A percentile compares a stretch with the other conserved stretches of the same genome.
phyloP scores from a whole-genome alignment of 768 basidiomycete genomes.

The Lepiota venenata region DNA sequence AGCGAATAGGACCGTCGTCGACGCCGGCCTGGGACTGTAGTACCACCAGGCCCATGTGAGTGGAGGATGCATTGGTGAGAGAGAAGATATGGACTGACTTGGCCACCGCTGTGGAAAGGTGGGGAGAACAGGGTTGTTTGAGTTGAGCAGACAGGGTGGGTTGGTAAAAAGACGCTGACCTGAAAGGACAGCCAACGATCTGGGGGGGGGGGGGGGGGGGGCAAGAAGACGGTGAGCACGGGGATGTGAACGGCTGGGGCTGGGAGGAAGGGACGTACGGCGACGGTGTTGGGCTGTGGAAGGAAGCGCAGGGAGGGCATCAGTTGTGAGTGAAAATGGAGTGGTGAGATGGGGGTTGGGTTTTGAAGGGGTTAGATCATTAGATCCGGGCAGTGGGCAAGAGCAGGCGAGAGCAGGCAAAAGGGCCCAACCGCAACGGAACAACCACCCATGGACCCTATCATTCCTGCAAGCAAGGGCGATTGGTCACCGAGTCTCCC shows the following conservation, averaged over 20 bases:
- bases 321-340: no score
- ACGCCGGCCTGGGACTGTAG: conserved; percentile 75
- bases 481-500: conserved; percentile 2
- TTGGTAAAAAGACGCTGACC: conserved; percentile 38
- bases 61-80: conserved; percentile 4
- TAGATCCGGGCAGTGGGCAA: no score
- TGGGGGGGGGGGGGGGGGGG: no score
- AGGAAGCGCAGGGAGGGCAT: conserved; percentile 40
- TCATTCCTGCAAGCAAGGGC: not conserved
- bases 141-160: conserved; percentile 7
- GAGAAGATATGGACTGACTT: conserved; percentile 36
- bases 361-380: no score
- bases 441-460: no score
- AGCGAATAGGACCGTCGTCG: conserved; percentile 83
- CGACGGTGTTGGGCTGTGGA: conserved; percentile 67
- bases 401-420: not conserved
- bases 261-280: conserved; percentile 47
- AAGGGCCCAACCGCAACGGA: no score
- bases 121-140: conserved; percentile 10
- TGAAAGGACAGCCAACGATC: conserved; percentile 96
- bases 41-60: conserved; percentile 10
- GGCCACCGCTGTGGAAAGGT: conserved; percentile 50
- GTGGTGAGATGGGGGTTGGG: no score
- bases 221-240: conserved; percentile 12
- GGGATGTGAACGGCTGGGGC: no score